Base-by-base conservation (phyloP, 2,329 filamentous ascomycete genomes). In the Pseudogymnoascus sp. region DNA sequence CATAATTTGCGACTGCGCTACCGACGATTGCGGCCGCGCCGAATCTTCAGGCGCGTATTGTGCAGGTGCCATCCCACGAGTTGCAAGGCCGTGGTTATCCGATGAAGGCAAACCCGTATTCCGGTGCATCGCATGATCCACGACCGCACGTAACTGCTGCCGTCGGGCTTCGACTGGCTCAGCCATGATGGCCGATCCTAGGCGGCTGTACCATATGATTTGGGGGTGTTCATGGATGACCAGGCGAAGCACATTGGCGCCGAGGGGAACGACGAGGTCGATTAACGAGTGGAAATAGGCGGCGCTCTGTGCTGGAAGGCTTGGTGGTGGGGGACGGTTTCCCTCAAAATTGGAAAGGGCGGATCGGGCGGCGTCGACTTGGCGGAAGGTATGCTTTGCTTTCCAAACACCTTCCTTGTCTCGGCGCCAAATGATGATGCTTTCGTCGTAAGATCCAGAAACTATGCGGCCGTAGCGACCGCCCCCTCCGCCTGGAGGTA, bases 391-490 rank as follows among this genome's bases (percentile, higher is more conserved):
- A 67, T 93, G 90, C 36, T 86, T 86, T 62, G 88, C 85, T 68
- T 87, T 87, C 93, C 95, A 97, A 25, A 89, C 84, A 2, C 93
- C 93, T 68, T 95, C 87, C 67, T 86, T 84, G 67, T 96, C 89
- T 65, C 91, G 88, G 68, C 90, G 88, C 95, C 95, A 99, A 63
- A 99, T 90, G 68, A 97, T 93, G 69, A 99, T 91, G 9, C 87
- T 93, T 77, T 96, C 91, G 69, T 99, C 95, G 69, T 99, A 99
- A 0, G 92, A 96, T 2, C 95, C 95, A 5, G 93, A 97, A 3
- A 99, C 91, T 64, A 99, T 99, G n/a, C 93, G 88, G 8, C 89
- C 91, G 79, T 93, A 97, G 68, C 83, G 87, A 70, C 91, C 91
- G 25, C 93, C 92, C 40, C 93, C 93, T 23, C 93, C 93, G 11